Percentiles rank a stretch among this genome's conserved stretches.
Evolutionary conservation across 78 protist genomes (phyloP).

Genomic region (Dictyostelium capitatum): DNA sequence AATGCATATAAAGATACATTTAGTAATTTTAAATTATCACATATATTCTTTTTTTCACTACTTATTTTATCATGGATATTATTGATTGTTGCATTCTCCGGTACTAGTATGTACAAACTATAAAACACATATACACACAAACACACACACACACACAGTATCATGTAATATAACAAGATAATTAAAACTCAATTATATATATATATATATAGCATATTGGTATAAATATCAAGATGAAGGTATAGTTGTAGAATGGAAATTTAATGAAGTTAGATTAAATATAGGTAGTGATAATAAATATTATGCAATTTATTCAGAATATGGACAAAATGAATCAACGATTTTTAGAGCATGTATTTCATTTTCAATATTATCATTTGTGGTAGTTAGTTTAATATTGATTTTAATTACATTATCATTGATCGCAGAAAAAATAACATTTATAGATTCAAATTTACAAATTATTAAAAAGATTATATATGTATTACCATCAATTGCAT

Average conservation of each 20-base stretch:
- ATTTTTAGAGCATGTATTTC: conserved; percentile 16
- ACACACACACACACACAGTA: too few relatives aligned
- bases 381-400: background rate
- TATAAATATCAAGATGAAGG: background rate
- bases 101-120: background rate
- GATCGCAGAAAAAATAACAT: background rate
- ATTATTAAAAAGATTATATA: background rate
- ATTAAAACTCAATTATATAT: background rate
- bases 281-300: background rate
- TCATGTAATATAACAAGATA: too few relatives aligned
- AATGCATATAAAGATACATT: too few relatives aligned
- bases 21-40: background rate
- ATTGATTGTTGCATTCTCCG: conserved; percentile 1
- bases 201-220: background rate
- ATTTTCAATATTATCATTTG: conserved; percentile 2
- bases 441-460: background rate
- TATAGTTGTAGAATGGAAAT: background rate
- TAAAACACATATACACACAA: too few relatives aligned
- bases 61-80: conserved; percentile 15
- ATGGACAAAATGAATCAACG: background rate
- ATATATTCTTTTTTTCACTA: background rate
- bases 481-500: background rate
- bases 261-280: background rate
- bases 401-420: background rate
- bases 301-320: background rate